phyloP scores from a whole-genome alignment of 1,284 basidiomycete species.

The Cutaneotrichosporon sp. region DNA sequence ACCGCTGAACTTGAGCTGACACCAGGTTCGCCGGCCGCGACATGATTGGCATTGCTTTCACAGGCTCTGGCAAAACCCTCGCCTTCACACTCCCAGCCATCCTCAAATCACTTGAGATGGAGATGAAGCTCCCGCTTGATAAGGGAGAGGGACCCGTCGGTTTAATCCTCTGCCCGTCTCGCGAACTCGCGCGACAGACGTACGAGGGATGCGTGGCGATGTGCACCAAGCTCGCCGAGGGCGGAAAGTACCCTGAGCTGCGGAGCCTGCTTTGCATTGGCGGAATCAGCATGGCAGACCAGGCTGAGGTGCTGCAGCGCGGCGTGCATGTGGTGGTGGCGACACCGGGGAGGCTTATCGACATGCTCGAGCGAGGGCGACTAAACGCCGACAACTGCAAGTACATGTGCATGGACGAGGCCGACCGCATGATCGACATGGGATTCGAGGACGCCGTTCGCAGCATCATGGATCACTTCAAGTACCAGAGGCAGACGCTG shows the following conservation, averaged over 20 bases:
- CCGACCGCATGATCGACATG: slow-evolving; percentile 98
- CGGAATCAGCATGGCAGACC: slow-evolving; percentile 96
- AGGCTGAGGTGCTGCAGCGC: slow-evolving; percentile 80
- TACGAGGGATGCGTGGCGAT: slow-evolving; percentile 89
- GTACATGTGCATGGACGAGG: slow-evolving; percentile 97
- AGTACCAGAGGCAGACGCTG: slow-evolving; percentile 94
- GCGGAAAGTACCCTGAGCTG: slow-evolving; percentile 74
- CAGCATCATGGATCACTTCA: slow-evolving; percentile 98
- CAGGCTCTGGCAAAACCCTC: slow-evolving; percentile 88
- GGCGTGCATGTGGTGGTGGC: slow-evolving; percentile 81
- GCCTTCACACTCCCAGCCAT: slow-evolving; percentile 91
- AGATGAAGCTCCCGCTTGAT: slow-evolving; percentile 81
- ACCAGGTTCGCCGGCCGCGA: slow-evolving; percentile 81
- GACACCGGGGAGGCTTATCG: slow-evolving; percentile 59
- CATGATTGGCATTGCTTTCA: slow-evolving; percentile 92
- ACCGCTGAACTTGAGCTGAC: slow-evolving; percentile 2
- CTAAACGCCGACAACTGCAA: slow-evolving; percentile 90
- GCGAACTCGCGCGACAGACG: slow-evolving; percentile 91
- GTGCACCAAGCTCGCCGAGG: slow-evolving; percentile 75
- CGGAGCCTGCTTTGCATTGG: slow-evolving; percentile 92
- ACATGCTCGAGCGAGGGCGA: slow-evolving; percentile 76
- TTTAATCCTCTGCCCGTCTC: slow-evolving; percentile 90
- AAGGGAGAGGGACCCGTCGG: slow-evolving; percentile 95
- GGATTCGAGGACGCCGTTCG: slow-evolving; percentile 98
- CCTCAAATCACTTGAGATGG: slow-evolving; percentile 92